A percentile compares a stretch with the other conserved stretches of the same genome.
Evolutionary conservation across 208 protist species (phyloP).

Genomic region (Vickermania spadyakhi): DNA sequence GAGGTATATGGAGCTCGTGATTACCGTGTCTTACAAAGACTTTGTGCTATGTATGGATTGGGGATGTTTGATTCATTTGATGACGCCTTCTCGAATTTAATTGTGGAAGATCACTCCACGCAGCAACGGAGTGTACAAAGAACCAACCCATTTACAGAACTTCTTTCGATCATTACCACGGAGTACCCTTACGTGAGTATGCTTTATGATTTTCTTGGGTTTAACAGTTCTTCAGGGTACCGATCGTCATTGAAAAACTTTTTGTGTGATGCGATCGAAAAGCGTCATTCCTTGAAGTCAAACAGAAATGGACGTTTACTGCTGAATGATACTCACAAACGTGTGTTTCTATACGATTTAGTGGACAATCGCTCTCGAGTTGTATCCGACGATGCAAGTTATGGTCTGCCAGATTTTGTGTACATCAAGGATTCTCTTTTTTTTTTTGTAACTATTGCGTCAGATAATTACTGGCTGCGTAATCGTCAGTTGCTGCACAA

Average conservation of each 20-base stretch:
- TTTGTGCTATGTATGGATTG: slow-evolving; percentile 80
- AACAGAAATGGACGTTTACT: slow-evolving; percentile 17
- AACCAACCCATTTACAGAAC: slow-evolving; percentile 44
- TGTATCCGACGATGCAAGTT: slow-evolving; percentile 43
- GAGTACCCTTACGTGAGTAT: slow-evolving; percentile 60
- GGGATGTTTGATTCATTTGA: slow-evolving; percentile 64
- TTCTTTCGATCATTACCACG: slow-evolving; percentile 45
- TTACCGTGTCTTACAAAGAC: slow-evolving; percentile 53
- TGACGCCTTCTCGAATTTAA: slow-evolving; percentile 66
- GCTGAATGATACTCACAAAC: slow-evolving; percentile 18
- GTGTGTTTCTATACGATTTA: slow-evolving; percentile 73
- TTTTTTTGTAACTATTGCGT: slow-evolving; percentile 73
- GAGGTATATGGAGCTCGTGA: slow-evolving; percentile 64
- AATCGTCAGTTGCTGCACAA: slow-evolving; percentile 71
- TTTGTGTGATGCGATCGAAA: slow-evolving; percentile 21
- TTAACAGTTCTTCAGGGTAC: slow-evolving; percentile 59
- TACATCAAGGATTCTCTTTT: slow-evolving; percentile 55
- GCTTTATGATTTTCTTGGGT: slow-evolving; percentile 78
- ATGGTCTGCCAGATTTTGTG: slow-evolving; percentile 75
- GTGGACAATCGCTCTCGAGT: slow-evolving; percentile 44
- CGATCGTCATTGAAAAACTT: slow-evolving; percentile 45
- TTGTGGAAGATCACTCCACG: slow-evolving; percentile 48
- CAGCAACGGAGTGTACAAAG: slow-evolving; percentile 36
- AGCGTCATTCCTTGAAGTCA: slow-evolving; percentile 15
- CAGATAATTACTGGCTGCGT: slow-evolving; percentile 71